Base-by-base conservation (phyloP, 2,329 filamentous ascomycete species). In the Alternaria sp. region DNA sequence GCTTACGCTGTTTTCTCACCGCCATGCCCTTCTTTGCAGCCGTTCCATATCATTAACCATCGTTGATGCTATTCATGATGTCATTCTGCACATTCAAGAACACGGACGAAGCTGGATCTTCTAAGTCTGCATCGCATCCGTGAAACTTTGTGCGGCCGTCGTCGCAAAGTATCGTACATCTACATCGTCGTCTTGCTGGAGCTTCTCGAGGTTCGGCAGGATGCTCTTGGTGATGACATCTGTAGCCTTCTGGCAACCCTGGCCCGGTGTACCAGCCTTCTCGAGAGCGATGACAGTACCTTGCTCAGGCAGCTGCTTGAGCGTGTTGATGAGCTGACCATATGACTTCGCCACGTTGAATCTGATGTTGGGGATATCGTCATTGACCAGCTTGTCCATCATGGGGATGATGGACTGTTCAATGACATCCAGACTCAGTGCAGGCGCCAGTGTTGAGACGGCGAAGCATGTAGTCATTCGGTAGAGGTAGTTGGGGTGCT, bases 391-490 rank as follows among this genome's bases (percentile, higher is more conserved):
- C 83, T 94, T 93, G 81, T 97, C 92, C 77, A 99, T 88, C 86
- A 99, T 98, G 40, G 95, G 95, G 22, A 99, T 87, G 70, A 99
- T 96, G 34, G 93, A 95, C 77, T 91, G 90, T 75, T 92, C 90
- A 78, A 99, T 97, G 62, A 98, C 94, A 60, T 94, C 92, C 71
- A 98, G 87, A 78, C 92, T 96, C 73, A 99, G 92, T 55, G 97
- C 96, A 32, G 92, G 92, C 30, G 95, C 92, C 65, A 99, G 89
- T 25, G 94, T 99, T 72, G 93, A 94, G 69, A 99, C 96, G 64
- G 95, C 95, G 80, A 99, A 99, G 83, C 94, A 98, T n/a, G 95
- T 99, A 10, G 95, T 99, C 95, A 99, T 99, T 79, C 95, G 89
- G 86, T 99, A 99, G 54, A 99, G 90, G 80, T 99, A 99, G 84